These are phyloP conservation scores for Phyllosticta citriasiana DNA, from an alignment of 2,329 filamentous ascomycete species.

Conservation along the genomic window DNA sequence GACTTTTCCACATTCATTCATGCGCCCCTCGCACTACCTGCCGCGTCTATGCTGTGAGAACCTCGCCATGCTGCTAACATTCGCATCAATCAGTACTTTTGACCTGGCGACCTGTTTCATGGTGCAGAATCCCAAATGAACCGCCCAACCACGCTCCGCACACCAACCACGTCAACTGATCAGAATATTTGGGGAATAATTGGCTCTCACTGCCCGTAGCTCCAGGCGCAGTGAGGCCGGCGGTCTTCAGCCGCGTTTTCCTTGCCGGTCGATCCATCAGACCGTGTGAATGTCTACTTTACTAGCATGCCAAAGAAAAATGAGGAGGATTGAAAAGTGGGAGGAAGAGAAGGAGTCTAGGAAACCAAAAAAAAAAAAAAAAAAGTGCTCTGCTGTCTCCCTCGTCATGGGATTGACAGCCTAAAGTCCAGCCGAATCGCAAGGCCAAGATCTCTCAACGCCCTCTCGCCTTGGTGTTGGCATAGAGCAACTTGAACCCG, in stretches of 20 bases:
- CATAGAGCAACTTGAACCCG: constrained; percentile 83
- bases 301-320: background rate
- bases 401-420: background rate
- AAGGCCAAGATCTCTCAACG: background rate
- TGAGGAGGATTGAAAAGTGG: background rate
- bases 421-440: background rate
- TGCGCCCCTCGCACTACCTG: background rate
- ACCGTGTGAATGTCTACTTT: background rate
- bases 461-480: constrained; percentile 25
- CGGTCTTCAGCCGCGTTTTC: no score
- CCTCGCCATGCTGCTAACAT: background rate
- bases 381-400: background rate
- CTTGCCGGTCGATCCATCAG: background rate
- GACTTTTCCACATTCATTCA: background rate
- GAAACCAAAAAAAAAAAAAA: background rate
- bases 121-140: background rate
- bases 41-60: background rate
- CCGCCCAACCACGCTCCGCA: background rate
- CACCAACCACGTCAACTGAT: background rate
- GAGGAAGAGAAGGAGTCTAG: background rate
- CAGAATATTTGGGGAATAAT: background rate
- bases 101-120: background rate
- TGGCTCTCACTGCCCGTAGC: background rate
- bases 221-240: background rate
- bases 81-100: background rate